These are phyloP conservation scores for Hymenotorrendiella dingleyae DNA, from an alignment of 2,329 filamentous ascomycete genomes.

Conservation along the genomic window DNA sequence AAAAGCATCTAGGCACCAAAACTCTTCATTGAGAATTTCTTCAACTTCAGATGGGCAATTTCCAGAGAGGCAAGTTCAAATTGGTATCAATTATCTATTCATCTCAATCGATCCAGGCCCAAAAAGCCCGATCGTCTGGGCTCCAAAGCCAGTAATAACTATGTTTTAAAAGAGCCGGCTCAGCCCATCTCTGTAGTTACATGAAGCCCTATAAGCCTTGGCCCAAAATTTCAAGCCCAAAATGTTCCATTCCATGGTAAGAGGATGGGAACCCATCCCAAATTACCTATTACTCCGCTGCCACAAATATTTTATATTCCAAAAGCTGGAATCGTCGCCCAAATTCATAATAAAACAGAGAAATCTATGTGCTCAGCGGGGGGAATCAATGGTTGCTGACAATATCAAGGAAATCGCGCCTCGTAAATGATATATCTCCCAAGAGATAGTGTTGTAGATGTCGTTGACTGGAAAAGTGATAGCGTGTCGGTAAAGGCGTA, in stretches of 20 bases:
- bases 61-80: background rate
- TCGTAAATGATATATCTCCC: slow-evolving; percentile 1
- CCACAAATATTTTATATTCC: too few species aligned
- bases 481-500: slow-evolving; percentile 1
- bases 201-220: background rate
- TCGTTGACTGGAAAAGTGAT: background rate
- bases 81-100: background rate
- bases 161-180: slow-evolving; percentile 2
- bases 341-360: slow-evolving; percentile 7
- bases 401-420: slow-evolving; percentile 11
- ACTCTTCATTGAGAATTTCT: too few species aligned
- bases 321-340: too few species aligned
- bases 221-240: background rate
- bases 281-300: background rate
- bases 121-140: background rate
- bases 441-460: background rate
- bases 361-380: slow-evolving; percentile 21
- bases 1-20: too few species aligned
- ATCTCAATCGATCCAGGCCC: too few species aligned
- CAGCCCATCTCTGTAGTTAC: slow-evolving; percentile 2
- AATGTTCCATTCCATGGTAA: slow-evolving; percentile 2
- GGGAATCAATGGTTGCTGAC: slow-evolving; percentile 16
- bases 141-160: background rate
- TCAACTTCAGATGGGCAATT: background rate
- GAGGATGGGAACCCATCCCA: background rate